Conservation (phyloP, 139 green algal genomes). For the Chlorella sp. region DNA sequence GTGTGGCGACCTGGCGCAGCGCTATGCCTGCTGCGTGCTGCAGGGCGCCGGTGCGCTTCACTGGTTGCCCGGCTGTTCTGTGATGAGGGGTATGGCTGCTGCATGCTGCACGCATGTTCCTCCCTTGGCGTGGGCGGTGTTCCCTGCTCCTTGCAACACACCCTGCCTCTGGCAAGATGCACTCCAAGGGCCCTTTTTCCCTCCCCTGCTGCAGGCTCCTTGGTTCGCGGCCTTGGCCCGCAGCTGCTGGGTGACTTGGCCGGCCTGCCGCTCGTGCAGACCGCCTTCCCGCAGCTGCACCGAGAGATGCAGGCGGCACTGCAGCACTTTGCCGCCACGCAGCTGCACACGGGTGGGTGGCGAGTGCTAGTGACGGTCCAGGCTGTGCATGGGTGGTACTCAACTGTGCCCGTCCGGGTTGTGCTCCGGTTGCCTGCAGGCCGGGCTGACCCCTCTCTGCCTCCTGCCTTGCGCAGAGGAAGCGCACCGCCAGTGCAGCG, state of each 20-base stretch:
- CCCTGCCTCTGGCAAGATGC: background rate
- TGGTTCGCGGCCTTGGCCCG: constrained; percentile 52
- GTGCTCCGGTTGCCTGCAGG: too few relatives aligned
- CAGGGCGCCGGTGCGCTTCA: constrained; percentile 26
- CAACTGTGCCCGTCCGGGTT: too few relatives aligned
- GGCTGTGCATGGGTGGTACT: too few relatives aligned
- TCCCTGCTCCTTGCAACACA: background rate
- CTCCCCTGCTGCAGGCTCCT: background rate
- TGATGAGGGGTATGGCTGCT: too few relatives aligned
- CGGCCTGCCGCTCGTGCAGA: background rate
- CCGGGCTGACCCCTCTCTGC: too few relatives aligned
- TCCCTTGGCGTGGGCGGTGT: background rate
- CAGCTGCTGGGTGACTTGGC: constrained; percentile 39
- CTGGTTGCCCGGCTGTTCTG: too few relatives aligned
- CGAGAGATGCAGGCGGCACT: constrained; percentile 4
- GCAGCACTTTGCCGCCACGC: background rate
- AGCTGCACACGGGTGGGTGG: constrained; percentile 21
- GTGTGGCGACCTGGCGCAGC: constrained; percentile 31
- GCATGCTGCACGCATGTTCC: background rate
- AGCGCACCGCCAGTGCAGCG: too few relatives aligned
- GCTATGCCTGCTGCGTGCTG: constrained; percentile 29
- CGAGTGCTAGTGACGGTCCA: too few relatives aligned
- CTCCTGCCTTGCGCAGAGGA: too few relatives aligned
- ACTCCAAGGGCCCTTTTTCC: background rate
- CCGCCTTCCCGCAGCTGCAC: constrained; percentile 1